Percentiles rank a stretch among this genome's conserved stretches.
These are phyloP conservation scores for Picea glauca DNA, from an alignment of 75 land plant genomes.

Conservation along the genomic window DNA sequence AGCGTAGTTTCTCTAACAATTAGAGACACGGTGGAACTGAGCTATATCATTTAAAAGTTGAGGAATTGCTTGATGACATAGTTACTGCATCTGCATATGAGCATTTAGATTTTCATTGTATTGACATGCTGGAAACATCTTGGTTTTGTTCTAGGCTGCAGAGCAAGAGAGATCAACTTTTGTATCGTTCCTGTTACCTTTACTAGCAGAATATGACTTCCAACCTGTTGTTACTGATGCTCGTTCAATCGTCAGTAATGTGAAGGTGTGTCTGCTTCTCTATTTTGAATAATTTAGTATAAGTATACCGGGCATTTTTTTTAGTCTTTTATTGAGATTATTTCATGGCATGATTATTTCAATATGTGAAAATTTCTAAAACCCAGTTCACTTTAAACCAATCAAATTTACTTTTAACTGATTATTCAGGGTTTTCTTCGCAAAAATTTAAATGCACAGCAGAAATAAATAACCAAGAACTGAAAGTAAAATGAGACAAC, in stretches of 20 bases:
- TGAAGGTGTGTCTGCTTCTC: conserved; percentile 60
- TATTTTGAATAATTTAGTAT: too few species aligned
- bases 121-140: not conserved
- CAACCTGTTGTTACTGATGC: conserved; percentile 83
- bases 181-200: conserved; percentile 71
- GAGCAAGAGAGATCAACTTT: conserved; percentile 70
- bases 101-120: not conserved
- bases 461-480: too few species aligned
- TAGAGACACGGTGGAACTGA: not conserved
- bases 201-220: conserved; percentile 75
- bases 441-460: too few species aligned
- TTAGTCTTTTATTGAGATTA: too few species aligned
- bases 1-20: not conserved
- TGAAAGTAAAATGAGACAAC: too few species aligned
- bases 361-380: too few species aligned
- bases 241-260: conserved; percentile 77
- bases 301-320: too few species aligned
- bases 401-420: too few species aligned
- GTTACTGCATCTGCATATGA: not conserved
- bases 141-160: conserved; percentile 13
- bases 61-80: not conserved
- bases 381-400: too few species aligned
- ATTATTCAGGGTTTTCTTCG: too few species aligned
- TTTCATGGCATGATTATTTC: too few species aligned
- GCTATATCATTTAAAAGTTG: too few species aligned